Evolutionary conservation across 768 basidiomycete genomes (phyloP).

Genomic region (Pleurotus eryngii): DNA sequence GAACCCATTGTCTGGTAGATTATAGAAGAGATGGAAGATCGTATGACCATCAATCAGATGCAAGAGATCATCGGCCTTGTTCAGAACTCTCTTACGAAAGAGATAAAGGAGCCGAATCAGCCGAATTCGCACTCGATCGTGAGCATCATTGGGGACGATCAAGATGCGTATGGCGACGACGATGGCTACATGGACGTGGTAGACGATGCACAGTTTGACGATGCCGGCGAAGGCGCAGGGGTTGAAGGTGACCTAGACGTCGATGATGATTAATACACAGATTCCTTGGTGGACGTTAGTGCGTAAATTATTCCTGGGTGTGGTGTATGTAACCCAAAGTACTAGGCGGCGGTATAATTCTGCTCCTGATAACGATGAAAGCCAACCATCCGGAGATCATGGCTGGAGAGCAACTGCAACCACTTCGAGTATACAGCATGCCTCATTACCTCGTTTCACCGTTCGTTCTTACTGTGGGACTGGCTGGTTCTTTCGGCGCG

Average conservation of each 20-base stretch:
- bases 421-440: too few relatives aligned
- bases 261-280: slow-evolving; percentile 44
- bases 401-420: too few relatives aligned
- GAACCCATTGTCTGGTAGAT: slow-evolving; percentile 47
- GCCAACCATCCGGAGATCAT: too few relatives aligned
- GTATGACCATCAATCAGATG: slow-evolving; percentile 62
- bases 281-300: too few relatives aligned
- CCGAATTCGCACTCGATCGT: too few relatives aligned
- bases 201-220: slow-evolving; percentile 60
- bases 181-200: slow-evolving; percentile 30
- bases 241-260: slow-evolving; percentile 72
- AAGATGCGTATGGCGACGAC: slow-evolving; percentile 33
- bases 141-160: slow-evolving; percentile 11
- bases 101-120: neutral
- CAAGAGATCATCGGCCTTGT: slow-evolving; percentile 64
- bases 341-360: too few relatives aligned
- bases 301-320: too few relatives aligned
- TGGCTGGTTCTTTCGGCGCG: too few relatives aligned
- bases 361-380: too few relatives aligned
- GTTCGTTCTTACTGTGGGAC: too few relatives aligned
- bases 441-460: too few relatives aligned
- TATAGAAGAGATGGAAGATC: slow-evolving; percentile 87
- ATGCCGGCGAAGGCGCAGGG: slow-evolving; percentile 61
- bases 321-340: too few relatives aligned
- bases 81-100: slow-evolving; percentile 33